Conservation (phyloP, 2,329 filamentous ascomycete genomes). For the Exophiala spinifera region DNA sequence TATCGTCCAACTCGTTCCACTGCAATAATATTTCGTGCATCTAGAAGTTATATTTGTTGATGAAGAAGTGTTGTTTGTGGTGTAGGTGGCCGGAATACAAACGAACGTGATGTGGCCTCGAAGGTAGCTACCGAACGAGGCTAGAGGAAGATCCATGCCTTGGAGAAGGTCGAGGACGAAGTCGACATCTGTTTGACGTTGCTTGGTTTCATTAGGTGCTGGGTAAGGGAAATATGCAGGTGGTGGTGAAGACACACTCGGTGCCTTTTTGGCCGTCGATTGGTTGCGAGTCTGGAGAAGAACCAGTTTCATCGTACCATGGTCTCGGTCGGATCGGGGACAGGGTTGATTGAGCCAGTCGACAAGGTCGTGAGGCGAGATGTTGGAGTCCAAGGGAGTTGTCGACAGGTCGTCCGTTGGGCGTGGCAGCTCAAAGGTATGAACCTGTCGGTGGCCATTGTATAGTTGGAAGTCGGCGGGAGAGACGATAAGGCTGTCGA, state of each 20-base stretch:
- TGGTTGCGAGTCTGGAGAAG: conserved; percentile 25
- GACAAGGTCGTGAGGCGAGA: conserved; percentile 5
- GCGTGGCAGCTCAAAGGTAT: conserved; percentile 17
- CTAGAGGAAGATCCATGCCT: conserved; percentile 15
- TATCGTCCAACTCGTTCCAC: conserved; percentile 22
- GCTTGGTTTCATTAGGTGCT: conserved; percentile 3
- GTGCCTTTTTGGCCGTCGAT: conserved; percentile 10
- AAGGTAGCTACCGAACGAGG: conserved; percentile 23
- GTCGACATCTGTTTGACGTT: conserved; percentile 10
- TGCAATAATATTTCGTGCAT: conserved; percentile 20
- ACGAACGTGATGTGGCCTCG: conserved; percentile 22
- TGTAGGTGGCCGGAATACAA: conserved; percentile 11
- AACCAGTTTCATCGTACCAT: conserved; percentile 19
- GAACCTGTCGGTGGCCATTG: conserved; percentile 20
- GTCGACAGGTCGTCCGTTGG: background rate
- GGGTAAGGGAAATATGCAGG: background rate
- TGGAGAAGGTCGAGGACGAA: conserved; percentile 20
- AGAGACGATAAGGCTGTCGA: conserved; percentile 23
- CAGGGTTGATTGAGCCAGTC: conserved; percentile 6
- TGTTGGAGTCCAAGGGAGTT: background rate
- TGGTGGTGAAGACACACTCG: conserved; percentile 2
- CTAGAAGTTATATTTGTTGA: background rate
- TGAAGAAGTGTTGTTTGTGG: background rate
- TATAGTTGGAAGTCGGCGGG: conserved; percentile 17
- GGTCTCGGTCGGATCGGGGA: background rate